These are phyloP conservation scores for Withania somnifera DNA, from an alignment of 305 asterid species.

Conservation along the genomic window DNA sequence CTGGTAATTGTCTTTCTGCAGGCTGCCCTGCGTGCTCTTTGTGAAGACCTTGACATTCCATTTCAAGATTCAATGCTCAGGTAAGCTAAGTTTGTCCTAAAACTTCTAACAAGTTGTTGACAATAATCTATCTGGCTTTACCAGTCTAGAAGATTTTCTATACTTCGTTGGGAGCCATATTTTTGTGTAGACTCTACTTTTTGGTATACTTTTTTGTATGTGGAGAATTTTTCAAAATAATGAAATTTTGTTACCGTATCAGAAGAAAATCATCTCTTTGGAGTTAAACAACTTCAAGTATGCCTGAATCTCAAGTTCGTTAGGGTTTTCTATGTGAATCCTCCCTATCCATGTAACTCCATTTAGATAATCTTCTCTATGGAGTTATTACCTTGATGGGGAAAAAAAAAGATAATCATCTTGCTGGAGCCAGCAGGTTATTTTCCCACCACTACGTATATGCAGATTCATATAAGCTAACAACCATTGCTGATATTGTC, in stretches of 20 bases:
- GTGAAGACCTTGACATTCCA: conserved; percentile 69
- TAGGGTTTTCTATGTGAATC: not conserved
- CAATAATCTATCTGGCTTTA: not conserved
- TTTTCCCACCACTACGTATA: not conserved
- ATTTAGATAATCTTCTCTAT: not conserved
- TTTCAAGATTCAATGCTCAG: conserved; percentile 82
- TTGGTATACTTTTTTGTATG: not conserved
- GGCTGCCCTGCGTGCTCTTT: conserved; percentile 60
- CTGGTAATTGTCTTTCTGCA: conserved; percentile 14
- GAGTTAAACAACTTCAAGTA: not conserved
- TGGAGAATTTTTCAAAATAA: too few relatives aligned
- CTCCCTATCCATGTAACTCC: not conserved
- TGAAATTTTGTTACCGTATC: too few relatives aligned
- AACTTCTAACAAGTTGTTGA: not conserved
- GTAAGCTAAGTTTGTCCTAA: conserved; percentile 28
- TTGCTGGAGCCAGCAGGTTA: not conserved
- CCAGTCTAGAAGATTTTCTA: not conserved
- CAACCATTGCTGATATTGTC: not conserved
- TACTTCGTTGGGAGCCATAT: not conserved
- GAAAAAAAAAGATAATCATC: not conserved
- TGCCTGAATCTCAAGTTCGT: not conserved
- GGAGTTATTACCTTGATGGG: not conserved
- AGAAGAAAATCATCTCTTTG: not conserved
- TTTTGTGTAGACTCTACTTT: not conserved
- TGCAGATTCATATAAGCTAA: not conserved